These are phyloP conservation scores for Pontederia paniculata DNA, from an alignment of 176 grass and related monocot genomes.

Conservation along the genomic window DNA sequence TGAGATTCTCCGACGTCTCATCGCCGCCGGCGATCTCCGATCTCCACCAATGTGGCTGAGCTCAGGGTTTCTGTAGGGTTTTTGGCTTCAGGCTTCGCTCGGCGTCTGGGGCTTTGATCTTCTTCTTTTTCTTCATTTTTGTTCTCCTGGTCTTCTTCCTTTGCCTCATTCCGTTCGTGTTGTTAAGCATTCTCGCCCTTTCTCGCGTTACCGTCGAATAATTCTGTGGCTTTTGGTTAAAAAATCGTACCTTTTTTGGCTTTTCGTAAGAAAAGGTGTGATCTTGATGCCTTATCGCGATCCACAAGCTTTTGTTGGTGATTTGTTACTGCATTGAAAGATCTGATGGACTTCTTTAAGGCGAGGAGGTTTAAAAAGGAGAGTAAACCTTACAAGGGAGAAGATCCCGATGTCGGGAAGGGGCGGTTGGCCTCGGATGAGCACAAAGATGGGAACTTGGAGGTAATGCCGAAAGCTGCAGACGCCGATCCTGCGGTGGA, in stretches of 20 bases:
- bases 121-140: conserved; percentile 14
- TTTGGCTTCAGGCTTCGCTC: too few species aligned
- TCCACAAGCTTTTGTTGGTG: not conserved
- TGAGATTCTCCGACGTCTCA: too few species aligned
- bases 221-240: not conserved
- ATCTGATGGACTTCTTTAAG: conserved; percentile 81
- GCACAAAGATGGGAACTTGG: conserved; percentile 16
- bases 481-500: not conserved
- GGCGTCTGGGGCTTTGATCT: too few species aligned
- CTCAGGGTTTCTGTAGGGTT: too few species aligned
- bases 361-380: conserved; percentile 41
- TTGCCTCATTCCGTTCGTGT: not conserved
- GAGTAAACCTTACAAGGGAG: conserved; percentile 22
- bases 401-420: conserved; percentile 8
- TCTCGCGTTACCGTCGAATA: not conserved
- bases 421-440: conserved; percentile 12
- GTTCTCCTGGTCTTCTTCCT: conserved; percentile 3
- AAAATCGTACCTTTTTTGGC: not conserved
- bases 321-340: not conserved
- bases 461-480: conserved; percentile 15
- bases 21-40: too few species aligned
- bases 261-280: not conserved
- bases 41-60: too few species aligned
- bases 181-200: not conserved
- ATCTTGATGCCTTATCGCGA: not conserved